These are phyloP conservation scores for Rhodotorula mucilaginosa DNA, from an alignment of 1,284 basidiomycete genomes.

Conservation along the genomic window DNA sequence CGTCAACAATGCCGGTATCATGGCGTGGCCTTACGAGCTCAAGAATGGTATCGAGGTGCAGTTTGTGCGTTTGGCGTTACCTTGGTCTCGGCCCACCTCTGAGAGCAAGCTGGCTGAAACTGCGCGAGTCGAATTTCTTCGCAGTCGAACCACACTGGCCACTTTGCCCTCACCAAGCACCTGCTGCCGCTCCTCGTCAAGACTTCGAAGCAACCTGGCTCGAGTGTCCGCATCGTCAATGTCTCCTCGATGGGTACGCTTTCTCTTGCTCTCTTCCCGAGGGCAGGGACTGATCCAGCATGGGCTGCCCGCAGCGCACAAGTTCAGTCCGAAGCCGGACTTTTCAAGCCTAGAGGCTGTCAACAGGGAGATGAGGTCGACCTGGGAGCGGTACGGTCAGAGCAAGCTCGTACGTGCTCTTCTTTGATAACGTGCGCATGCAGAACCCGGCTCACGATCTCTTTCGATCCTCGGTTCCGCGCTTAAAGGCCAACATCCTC, in stretches of 20 bases:
- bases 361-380: slow-evolving; percentile 17
- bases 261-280: not conserved
- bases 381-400: slow-evolving; percentile 31
- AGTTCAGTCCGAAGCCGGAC: slow-evolving; percentile 22
- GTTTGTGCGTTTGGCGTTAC: slow-evolving; percentile 6
- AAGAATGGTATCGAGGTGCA: slow-evolving; percentile 35
- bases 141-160: slow-evolving; percentile 39
- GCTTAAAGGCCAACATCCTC: slow-evolving; percentile 31
- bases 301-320: slow-evolving; percentile 11
- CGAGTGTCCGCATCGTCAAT: slow-evolving; percentile 35
- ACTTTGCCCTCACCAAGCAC: slow-evolving; percentile 32
- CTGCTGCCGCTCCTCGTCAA: slow-evolving; percentile 31
- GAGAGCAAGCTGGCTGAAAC: not conserved
- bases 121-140: too few species aligned
- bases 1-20: slow-evolving; percentile 47
- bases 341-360: slow-evolving; percentile 28
- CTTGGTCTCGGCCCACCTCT: too few species aligned
- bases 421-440: too few species aligned
- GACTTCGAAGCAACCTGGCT: slow-evolving; percentile 20
- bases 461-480: too few species aligned
- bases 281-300: not conserved
- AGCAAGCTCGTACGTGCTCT: slow-evolving; percentile 17
- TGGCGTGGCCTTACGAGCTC: slow-evolving; percentile 37
- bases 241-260: slow-evolving; percentile 28
- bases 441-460: not conserved